A percentile compares a stretch with the other conserved stretches of the same genome.
These are phyloP conservation scores for Xylaria palmicola DNA, from an alignment of 495 filamentous ascomycete genomes.

Conservation along the genomic window DNA sequence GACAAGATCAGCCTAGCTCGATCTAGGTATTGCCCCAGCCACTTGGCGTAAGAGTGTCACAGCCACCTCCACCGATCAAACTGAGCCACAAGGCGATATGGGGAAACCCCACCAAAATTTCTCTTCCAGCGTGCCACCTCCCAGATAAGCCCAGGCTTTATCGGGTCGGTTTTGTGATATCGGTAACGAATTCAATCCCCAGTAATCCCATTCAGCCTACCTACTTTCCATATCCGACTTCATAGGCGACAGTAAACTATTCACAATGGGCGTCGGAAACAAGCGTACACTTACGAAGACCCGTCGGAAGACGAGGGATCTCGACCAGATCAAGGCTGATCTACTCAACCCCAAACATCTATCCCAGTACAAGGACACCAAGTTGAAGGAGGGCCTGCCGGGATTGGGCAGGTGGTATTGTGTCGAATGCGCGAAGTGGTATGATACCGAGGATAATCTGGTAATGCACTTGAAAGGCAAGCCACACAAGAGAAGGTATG, in stretches of 20 bases:
- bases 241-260: neutral
- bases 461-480: constrained; percentile 79
- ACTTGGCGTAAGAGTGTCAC: neutral
- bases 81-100: neutral
- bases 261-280: constrained; percentile 45
- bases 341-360: constrained; percentile 74
- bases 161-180: neutral
- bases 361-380: constrained; percentile 68
- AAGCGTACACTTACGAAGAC: constrained; percentile 62
- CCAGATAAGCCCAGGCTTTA: neutral
- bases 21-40: too few species aligned
- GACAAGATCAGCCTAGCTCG: too few species aligned
- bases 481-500: constrained; percentile 84
- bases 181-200: neutral
- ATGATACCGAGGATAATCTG: constrained; percentile 80
- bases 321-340: constrained; percentile 87
- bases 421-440: constrained; percentile 94
- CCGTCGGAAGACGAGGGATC: constrained; percentile 62
- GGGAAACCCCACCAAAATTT: constrained; percentile 33
- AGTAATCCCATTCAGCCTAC: neutral
- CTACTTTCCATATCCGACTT: neutral
- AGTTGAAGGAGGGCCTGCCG: constrained; percentile 82
- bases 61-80: neutral
- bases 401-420: constrained; percentile 83
- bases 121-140: neutral